Percentiles rank a stretch among this genome's conserved stretches.
Conservation (phyloP, 768 basidiomycete species). For the Vararia minispora region DNA sequence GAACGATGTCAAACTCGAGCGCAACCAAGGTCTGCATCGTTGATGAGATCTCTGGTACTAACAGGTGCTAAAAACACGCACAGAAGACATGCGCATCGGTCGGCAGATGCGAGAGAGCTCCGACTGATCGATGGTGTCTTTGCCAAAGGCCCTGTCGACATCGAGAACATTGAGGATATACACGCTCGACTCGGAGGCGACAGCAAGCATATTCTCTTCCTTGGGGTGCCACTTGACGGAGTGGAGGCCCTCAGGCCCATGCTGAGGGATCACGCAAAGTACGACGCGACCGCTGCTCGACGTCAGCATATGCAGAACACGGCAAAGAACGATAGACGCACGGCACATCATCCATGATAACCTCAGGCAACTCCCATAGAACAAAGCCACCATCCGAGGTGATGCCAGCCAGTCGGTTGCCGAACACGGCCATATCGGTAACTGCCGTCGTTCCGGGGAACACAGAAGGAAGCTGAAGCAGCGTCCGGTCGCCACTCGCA, state of each 20-base stretch:
- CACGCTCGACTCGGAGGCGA: conserved; percentile 70
- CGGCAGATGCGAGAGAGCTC: conserved; percentile 62
- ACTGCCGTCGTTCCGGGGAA: conserved; percentile 57
- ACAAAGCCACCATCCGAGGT: conserved; percentile 86
- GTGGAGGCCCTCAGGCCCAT: conserved; percentile 50
- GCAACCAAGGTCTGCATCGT: conserved; percentile 56
- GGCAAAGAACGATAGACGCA: conserved; percentile 29
- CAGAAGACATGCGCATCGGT: conserved; percentile 59
- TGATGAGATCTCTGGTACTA: background rate
- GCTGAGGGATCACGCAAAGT: conserved; percentile 58
- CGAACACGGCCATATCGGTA: conserved; percentile 78
- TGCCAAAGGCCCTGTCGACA: conserved; percentile 47
- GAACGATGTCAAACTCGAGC: conserved; percentile 75
- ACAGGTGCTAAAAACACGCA: conserved; percentile 25
- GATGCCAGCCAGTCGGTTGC: conserved; percentile 74
- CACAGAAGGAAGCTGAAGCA: conserved; percentile 58
- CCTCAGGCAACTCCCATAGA: conserved; percentile 76
- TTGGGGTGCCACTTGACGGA: conserved; percentile 87
- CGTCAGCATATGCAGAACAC: conserved; percentile 3
- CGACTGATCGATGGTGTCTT: conserved; percentile 55
- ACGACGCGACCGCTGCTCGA: conserved; percentile 47
- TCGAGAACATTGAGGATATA: conserved; percentile 65
- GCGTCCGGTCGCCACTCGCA: conserved; percentile 77
- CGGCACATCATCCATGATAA: conserved; percentile 82
- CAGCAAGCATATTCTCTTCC: conserved; percentile 66